phyloP scores from a whole-genome alignment of 2,329 filamentous ascomycete species.

The Orbilia blumenaviensis region DNA sequence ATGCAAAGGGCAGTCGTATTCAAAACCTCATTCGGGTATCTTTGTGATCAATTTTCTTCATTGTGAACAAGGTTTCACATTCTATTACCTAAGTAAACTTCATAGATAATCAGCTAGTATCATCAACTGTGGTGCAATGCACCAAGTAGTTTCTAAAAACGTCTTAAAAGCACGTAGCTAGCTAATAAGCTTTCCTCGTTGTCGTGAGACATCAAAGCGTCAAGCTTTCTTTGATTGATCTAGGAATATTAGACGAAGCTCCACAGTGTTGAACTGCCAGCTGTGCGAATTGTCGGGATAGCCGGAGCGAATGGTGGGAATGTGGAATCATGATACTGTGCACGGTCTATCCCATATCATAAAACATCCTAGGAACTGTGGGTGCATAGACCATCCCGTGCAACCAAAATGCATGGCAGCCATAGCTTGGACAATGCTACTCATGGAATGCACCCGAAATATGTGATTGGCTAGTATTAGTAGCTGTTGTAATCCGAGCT shows the following conservation, averaged over 20 bases:
- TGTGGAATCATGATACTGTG: background rate
- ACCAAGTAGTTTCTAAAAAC: background rate
- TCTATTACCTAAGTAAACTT: background rate
- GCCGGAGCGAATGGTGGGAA: background rate
- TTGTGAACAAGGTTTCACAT: background rate
- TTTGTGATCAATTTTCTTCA: background rate
- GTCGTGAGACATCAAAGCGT: background rate
- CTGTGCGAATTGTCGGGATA: background rate
- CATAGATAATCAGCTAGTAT: too few relatives aligned
- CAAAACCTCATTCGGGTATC: background rate
- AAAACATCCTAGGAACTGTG: background rate
- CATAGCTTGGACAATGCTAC: background rate
- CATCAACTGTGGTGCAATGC: too few relatives aligned
- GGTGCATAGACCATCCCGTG: too few relatives aligned
- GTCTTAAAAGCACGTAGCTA: background rate
- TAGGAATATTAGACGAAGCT: conserved; percentile 19
- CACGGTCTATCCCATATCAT: background rate
- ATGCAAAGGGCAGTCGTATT: background rate
- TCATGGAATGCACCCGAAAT: background rate
- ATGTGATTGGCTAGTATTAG: background rate
- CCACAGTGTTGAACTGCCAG: background rate
- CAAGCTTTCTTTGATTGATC: background rate
- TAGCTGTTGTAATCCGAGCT: background rate
- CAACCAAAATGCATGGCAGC: background rate
- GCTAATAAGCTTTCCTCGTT: background rate